Conservation (phyloP, 2,329 filamentous ascomycete species). For the Scedosporium boydii region DNA sequence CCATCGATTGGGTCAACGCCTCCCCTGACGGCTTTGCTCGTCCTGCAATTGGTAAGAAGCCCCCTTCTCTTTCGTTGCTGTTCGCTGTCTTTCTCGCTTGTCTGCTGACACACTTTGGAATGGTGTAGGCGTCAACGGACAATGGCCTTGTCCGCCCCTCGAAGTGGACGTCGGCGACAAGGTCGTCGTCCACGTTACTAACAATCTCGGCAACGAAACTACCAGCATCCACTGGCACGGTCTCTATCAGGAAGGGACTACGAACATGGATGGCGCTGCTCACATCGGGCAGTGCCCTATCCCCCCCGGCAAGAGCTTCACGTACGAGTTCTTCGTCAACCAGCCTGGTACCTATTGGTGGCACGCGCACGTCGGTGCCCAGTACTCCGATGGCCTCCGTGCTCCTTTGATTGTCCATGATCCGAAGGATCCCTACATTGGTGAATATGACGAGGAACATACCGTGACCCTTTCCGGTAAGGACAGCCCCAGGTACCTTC, state of each 20-base stretch:
- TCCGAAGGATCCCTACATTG: constrained; percentile 32
- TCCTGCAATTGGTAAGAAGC: constrained; percentile 20
- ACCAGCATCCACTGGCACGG: constrained; percentile 51
- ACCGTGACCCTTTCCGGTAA: constrained; percentile 35
- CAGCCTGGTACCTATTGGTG: constrained; percentile 37
- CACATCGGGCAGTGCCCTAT: constrained; percentile 46
- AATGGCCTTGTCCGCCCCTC: constrained; percentile 51
- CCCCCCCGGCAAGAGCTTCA: constrained; percentile 39
- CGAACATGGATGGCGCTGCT: constrained; percentile 49
- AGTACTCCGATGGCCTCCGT: constrained; percentile 50
- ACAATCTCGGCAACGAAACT: constrained; percentile 41
- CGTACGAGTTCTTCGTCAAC: constrained; percentile 40
- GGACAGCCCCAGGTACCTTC: not conserved
- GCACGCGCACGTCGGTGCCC: constrained; percentile 22
- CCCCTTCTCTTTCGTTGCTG: constrained; percentile 47
- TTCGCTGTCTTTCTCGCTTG: constrained; percentile 1
- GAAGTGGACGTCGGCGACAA: constrained; percentile 41
- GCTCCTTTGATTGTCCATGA: constrained; percentile 46
- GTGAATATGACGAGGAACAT: constrained; percentile 41
- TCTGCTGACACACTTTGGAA: constrained; percentile 2
- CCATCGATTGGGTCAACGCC: constrained; percentile 9
- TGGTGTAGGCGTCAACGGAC: constrained; percentile 42
- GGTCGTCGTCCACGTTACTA: constrained; percentile 37
- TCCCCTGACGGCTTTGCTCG: constrained; percentile 10
- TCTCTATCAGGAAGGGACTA: constrained; percentile 41